These are phyloP conservation scores for Acanthochlamys bracteata DNA, from an alignment of 106 monocot genomes.

Conservation along the genomic window DNA sequence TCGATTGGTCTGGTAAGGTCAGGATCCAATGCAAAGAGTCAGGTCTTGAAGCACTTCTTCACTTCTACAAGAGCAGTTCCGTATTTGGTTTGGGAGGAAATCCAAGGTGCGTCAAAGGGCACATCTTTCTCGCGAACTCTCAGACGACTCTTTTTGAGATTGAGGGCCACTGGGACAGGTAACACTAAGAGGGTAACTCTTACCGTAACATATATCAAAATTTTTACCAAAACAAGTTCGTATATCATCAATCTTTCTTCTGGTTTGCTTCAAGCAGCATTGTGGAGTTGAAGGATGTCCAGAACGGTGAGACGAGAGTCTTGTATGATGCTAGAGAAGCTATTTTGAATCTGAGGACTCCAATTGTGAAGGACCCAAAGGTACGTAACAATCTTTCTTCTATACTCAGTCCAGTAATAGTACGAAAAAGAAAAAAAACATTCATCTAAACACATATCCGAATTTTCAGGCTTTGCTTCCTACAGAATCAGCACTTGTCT, in stretches of 20 bases:
- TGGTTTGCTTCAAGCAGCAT: constrained; percentile 13
- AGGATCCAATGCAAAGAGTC: constrained; percentile 59
- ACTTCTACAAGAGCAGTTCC: constrained; percentile 38
- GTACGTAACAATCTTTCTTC: constrained; percentile 16
- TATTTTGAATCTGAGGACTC: constrained; percentile 59
- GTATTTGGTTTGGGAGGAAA: constrained; percentile 74
- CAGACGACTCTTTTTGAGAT: constrained; percentile 55
- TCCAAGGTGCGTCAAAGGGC: constrained; percentile 53
- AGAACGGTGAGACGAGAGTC: constrained; percentile 29
- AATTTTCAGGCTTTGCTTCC: constrained; percentile 33
- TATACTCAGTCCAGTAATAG: not conserved
- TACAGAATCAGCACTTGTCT: constrained; percentile 65
- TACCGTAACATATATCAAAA: no score
- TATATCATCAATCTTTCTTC: not conserved
- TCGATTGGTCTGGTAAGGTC: constrained; percentile 67
- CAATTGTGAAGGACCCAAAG: constrained; percentile 46
- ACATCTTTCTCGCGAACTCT: constrained; percentile 39
- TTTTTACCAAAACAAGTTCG: not conserved
- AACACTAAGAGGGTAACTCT: constrained; percentile 14
- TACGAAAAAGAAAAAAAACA: no score
- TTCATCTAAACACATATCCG: no score
- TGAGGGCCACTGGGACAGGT: constrained; percentile 83
- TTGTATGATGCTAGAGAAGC: constrained; percentile 65
- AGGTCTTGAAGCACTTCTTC: constrained; percentile 51
- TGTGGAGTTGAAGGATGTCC: constrained; percentile 61